Conservation (phyloP, 495 filamentous ascomycete genomes). For the Xylaria bambusicola region DNA sequence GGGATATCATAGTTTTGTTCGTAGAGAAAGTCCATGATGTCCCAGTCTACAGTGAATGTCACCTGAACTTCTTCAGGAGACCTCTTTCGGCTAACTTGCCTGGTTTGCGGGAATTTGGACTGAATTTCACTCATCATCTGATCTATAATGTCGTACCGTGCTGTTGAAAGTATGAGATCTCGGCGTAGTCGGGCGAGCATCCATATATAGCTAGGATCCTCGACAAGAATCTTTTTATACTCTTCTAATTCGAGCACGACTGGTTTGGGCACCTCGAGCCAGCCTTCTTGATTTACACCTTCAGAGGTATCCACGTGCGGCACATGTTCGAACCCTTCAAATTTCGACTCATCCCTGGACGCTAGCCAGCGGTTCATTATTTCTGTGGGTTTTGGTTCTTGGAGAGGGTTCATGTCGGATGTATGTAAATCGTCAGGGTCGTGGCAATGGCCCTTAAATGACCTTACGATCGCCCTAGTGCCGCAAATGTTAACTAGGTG, state of each 20-base stretch:
- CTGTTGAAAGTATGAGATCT: background rate
- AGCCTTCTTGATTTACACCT: background rate
- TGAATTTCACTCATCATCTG: constrained; percentile 5
- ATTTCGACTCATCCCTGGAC: background rate
- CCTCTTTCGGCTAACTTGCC: constrained; percentile 27
- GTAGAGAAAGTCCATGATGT: constrained; percentile 27
- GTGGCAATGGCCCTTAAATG: background rate
- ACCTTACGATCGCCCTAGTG: background rate
- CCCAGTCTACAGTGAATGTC: constrained; percentile 23
- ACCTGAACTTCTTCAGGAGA: constrained; percentile 12
- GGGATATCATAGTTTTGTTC: constrained; percentile 26
- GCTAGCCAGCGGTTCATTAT: background rate
- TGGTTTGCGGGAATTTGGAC: constrained; percentile 14
- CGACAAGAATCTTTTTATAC: background rate
- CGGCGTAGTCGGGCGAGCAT: background rate
- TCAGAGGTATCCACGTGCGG: background rate
- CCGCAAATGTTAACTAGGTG: background rate
- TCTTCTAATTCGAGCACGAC: constrained; percentile 1
- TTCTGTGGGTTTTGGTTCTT: background rate
- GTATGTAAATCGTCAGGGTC: background rate
- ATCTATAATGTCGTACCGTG: background rate
- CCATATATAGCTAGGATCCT: background rate
- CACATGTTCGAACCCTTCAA: background rate
- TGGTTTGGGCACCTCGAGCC: background rate
- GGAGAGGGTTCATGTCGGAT: background rate